phyloP scores from a whole-genome alignment of 192 early-diverging fungal species.

The Cetraspora pellucida region DNA sequence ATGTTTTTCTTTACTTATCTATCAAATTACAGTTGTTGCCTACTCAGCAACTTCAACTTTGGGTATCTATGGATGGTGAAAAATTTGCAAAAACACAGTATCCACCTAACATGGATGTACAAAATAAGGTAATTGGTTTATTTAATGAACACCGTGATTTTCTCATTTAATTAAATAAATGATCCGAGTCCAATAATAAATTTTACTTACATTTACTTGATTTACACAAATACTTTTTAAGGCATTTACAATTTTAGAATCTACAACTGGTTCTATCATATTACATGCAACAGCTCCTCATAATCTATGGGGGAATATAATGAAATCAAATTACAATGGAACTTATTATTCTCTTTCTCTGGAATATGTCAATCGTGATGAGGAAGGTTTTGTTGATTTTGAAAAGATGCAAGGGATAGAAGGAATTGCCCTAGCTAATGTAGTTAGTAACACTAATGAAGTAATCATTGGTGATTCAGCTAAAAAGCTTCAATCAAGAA shows the following conservation, averaged over 20 bases:
- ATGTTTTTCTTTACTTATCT: neutral
- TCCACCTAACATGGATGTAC: slow-evolving; percentile 68
- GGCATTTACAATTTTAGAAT: slow-evolving; percentile 76
- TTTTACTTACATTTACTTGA: too few relatives aligned
- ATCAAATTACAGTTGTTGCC: slow-evolving; percentile 31
- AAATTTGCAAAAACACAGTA: slow-evolving; percentile 72
- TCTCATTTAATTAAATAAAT: too few relatives aligned
- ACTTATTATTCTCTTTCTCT: slow-evolving; percentile 78
- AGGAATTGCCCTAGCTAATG: slow-evolving; percentile 86
- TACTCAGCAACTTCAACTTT: slow-evolving; percentile 54
- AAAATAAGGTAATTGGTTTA: too few relatives aligned
- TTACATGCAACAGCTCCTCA: slow-evolving; percentile 64
- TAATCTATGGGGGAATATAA: slow-evolving; percentile 81
- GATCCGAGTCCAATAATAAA: too few relatives aligned
- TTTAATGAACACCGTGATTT: too few relatives aligned
- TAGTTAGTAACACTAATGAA: slow-evolving; percentile 71
- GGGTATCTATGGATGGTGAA: slow-evolving; percentile 75
- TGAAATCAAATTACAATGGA: slow-evolving; percentile 90
- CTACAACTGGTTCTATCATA: slow-evolving; percentile 60
- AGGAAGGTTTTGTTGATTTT: slow-evolving; percentile 78
- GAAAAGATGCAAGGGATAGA: slow-evolving; percentile 86
- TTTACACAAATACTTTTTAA: slow-evolving; percentile 48
- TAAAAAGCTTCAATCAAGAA: slow-evolving; percentile 72
- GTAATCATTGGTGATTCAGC: slow-evolving; percentile 54
- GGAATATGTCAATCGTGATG: slow-evolving; percentile 79